Evolutionary conservation across 2,329 filamentous ascomycete genomes (phyloP), one percentile per base, ranked within the genome.

Genomic region (Ceratocystis papillata): DNA sequence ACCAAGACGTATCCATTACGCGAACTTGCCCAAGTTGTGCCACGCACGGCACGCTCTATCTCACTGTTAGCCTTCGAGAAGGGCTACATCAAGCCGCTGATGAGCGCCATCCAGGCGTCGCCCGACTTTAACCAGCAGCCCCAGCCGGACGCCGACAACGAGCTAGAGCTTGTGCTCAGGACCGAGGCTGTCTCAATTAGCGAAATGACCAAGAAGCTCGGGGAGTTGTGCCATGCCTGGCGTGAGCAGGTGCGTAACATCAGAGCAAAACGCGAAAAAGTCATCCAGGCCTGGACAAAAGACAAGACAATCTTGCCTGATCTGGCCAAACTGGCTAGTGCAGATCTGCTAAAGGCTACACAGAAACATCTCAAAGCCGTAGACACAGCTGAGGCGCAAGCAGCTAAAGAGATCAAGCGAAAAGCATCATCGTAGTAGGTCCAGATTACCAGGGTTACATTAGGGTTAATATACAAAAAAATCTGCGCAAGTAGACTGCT

Each of bases 61-160:
- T 76, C 75, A 5, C 75, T 79, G 10, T 74, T 79, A 60, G 74
- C 77, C 66, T 74, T 78, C 71, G 76, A 78, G 65, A 73, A 73
- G 63, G 73, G 69, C 6, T 80, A 78, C 71, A 73, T 83, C 70
- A 81, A 81, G 76, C 77, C 80, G 70, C 79, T 84, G 74, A 79
- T 82, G 77, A 79, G 76, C 71, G 81, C 81, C 41, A 76, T 84
- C 63, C 81, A 83, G 74, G 71, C 73, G 37, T 79, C 76, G 71
- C 71, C 73, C n/a, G 77, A 81, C 70, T 83, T 81, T 74, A 84
- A 84, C 76, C 81, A 84, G 77, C 81, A 83, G 77, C 81, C 82
- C 60, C 83, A 84, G 78, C 76, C 76, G 22, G 78, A 77, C 72
- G 76, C 79, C 59, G 82, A 84, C 72, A 84, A 84, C 73, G 80